Percentiles rank a stretch among this genome's conserved stretches.
These are phyloP conservation scores for Verticillium zaregamsianum DNA, from an alignment of 2,329 filamentous ascomycete genomes.

Conservation along the genomic window DNA sequence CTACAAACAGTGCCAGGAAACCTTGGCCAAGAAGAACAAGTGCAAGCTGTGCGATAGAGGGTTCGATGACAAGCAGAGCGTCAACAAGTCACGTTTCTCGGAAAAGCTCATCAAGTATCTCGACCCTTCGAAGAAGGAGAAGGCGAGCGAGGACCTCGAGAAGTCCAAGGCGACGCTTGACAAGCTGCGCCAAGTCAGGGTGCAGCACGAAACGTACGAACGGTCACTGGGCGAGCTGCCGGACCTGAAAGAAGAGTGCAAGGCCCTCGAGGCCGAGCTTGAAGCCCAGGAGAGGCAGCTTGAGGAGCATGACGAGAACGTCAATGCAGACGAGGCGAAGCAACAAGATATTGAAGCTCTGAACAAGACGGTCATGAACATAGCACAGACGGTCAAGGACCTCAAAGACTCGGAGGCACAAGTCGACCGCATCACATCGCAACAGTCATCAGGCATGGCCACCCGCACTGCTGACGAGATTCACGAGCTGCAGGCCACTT, in stretches of 20 bases:
- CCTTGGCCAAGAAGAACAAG: slow-evolving; percentile 62
- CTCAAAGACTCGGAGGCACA: slow-evolving; percentile 68
- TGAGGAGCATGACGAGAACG: slow-evolving; percentile 63
- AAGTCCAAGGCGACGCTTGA: slow-evolving; percentile 46
- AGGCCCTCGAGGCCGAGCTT: slow-evolving; percentile 57
- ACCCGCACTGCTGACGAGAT: slow-evolving; percentile 78
- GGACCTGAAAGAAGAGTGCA: slow-evolving; percentile 58
- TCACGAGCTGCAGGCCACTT: slow-evolving; percentile 66
- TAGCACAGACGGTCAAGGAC: slow-evolving; percentile 68
- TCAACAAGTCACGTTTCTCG: slow-evolving; percentile 57
- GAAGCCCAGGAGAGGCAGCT: slow-evolving; percentile 55
- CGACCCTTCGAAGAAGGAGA: slow-evolving; percentile 57
- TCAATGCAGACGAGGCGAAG: slow-evolving; percentile 60
- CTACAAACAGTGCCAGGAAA: slow-evolving; percentile 63
- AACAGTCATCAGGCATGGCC: slow-evolving; percentile 65
- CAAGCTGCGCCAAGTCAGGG: slow-evolving; percentile 56
- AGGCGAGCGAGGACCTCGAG: slow-evolving; percentile 58
- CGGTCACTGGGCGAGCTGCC: slow-evolving; percentile 71
- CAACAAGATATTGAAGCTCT: slow-evolving; percentile 73
- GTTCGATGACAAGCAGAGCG: slow-evolving; percentile 58
- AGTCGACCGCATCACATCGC: slow-evolving; percentile 69
- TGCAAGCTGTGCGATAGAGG: slow-evolving; percentile 73
- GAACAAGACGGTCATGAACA: slow-evolving; percentile 70
- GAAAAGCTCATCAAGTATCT: slow-evolving; percentile 62
- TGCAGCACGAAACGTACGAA: slow-evolving; percentile 70